Conservation (phyloP, 352 stramenopile species). For the Globisporangium nodosum region DNA sequence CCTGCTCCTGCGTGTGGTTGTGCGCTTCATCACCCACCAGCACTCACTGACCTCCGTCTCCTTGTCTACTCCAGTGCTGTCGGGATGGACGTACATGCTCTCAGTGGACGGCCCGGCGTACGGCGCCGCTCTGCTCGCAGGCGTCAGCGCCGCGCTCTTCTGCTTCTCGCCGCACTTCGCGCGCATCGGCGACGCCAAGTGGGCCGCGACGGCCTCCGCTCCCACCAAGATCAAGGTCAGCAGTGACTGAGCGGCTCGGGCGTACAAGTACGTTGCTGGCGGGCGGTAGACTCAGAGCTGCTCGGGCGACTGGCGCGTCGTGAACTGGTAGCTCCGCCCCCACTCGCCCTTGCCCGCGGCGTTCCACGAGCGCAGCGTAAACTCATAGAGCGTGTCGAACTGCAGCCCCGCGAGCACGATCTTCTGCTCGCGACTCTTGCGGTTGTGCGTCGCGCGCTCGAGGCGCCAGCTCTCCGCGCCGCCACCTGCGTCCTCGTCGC, state of each 20-base stretch:
- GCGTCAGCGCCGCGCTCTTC: conserved; percentile 48
- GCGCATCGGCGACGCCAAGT: conserved; percentile 23
- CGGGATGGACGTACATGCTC: conserved; percentile 68
- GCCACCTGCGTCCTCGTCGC: conserved; percentile 4
- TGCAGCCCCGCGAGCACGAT: conserved; percentile 43
- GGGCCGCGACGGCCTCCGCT: neutral
- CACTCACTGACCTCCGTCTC: neutral
- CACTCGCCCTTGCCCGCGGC: conserved; percentile 54
- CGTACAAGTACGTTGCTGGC: too few relatives aligned
- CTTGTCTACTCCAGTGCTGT: conserved; percentile 42
- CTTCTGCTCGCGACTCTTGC: conserved; percentile 30
- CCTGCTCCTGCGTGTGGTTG: conserved; percentile 1
- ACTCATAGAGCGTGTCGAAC: conserved; percentile 56
- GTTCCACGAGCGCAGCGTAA: conserved; percentile 58
- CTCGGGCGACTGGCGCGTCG: conserved; percentile 31
- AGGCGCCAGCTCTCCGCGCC: conserved; percentile 25
- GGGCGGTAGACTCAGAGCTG: neutral
- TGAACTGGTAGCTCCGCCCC: conserved; percentile 30
- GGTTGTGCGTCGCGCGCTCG: conserved; percentile 35
- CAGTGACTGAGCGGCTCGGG: conserved; percentile 16
- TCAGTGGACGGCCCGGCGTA: conserved; percentile 68
- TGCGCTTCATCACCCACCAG: too few relatives aligned
- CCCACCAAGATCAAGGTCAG: conserved; percentile 23
- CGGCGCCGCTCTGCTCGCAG: conserved; percentile 56
- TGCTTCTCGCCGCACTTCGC: conserved; percentile 63